These are phyloP conservation scores for Xerocomellus dryophilus DNA, from an alignment of 768 basidiomycete species.

Conservation along the genomic window DNA sequence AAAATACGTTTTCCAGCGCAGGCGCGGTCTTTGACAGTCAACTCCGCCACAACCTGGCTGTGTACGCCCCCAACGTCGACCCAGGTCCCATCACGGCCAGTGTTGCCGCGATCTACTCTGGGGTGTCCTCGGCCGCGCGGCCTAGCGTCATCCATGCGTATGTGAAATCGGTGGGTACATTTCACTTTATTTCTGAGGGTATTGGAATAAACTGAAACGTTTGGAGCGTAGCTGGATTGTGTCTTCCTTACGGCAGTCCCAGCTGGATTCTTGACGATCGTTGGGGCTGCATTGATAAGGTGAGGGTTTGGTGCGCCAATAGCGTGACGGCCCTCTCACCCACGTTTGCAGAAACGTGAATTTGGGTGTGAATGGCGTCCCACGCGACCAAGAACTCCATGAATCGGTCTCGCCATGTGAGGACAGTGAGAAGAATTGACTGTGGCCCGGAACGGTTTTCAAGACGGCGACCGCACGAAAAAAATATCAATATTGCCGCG, in stretches of 20 bases:
- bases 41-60: slow-evolving; percentile 6
- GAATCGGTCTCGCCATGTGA: background rate
- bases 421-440: background rate
- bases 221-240: slow-evolving; percentile 6
- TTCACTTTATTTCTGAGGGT: background rate
- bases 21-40: slow-evolving; percentile 8
- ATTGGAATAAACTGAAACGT: background rate
- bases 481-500: background rate
- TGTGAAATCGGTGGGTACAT: slow-evolving; percentile 7
- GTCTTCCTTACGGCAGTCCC: slow-evolving; percentile 14
- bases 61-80: slow-evolving; percentile 10
- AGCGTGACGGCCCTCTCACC: background rate
- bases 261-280: slow-evolving; percentile 7
- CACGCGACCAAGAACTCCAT: background rate
- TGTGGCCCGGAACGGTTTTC: background rate
- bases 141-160: slow-evolving; percentile 12
- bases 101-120: slow-evolving; percentile 10
- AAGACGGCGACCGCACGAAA: background rate
- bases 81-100: slow-evolving; percentile 4
- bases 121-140: background rate
- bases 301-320: background rate
- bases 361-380: background rate
- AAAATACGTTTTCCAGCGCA: background rate
- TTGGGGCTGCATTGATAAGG: slow-evolving; percentile 10
- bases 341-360: slow-evolving; percentile 4